Conservation (phyloP, 768 basidiomycete species). For the Boletus rubroflammeus region DNA sequence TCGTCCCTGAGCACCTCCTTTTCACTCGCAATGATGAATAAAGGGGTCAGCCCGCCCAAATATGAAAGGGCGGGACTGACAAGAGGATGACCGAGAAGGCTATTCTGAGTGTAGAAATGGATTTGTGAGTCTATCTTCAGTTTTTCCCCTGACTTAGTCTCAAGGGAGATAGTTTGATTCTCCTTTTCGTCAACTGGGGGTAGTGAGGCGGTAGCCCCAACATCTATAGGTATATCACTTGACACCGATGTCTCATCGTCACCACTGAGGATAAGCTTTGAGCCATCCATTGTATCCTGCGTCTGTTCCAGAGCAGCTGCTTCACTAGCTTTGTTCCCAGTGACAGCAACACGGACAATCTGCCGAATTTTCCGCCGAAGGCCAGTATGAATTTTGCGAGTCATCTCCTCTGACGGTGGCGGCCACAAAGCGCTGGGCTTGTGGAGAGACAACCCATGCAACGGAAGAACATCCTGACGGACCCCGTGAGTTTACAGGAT, state of each 20-base stretch:
- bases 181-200: slow-evolving; percentile 36
- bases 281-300: slow-evolving; percentile 4
- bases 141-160: slow-evolving; percentile 47
- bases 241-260: slow-evolving; percentile 16
- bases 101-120: slow-evolving; percentile 85
- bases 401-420: slow-evolving; percentile 65
- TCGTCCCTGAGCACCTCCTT: slow-evolving; percentile 93
- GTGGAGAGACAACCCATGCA: slow-evolving; percentile 72
- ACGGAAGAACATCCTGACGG: slow-evolving; percentile 71
- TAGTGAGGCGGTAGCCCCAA: slow-evolving; percentile 46
- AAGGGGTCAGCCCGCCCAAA: slow-evolving; percentile 86
- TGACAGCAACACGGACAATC: slow-evolving; percentile 39
- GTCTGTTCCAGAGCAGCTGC: not conserved
- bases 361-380: slow-evolving; percentile 62
- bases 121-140: slow-evolving; percentile 65
- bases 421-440: slow-evolving; percentile 80
- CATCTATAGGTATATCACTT: slow-evolving; percentile 38
- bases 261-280: slow-evolving; percentile 9
- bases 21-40: slow-evolving; percentile 81
- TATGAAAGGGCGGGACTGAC: slow-evolving; percentile 79
- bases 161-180: slow-evolving; percentile 45
- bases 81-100: slow-evolving; percentile 70
- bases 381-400: slow-evolving; percentile 50
- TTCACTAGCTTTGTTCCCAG: slow-evolving; percentile 10
- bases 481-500: not conserved